A percentile compares a stretch with the other conserved stretches of the same genome.
Evolutionary conservation across 2,329 filamentous ascomycete species (phyloP).

Genomic region (Pyrenochaeta sp.): DNA sequence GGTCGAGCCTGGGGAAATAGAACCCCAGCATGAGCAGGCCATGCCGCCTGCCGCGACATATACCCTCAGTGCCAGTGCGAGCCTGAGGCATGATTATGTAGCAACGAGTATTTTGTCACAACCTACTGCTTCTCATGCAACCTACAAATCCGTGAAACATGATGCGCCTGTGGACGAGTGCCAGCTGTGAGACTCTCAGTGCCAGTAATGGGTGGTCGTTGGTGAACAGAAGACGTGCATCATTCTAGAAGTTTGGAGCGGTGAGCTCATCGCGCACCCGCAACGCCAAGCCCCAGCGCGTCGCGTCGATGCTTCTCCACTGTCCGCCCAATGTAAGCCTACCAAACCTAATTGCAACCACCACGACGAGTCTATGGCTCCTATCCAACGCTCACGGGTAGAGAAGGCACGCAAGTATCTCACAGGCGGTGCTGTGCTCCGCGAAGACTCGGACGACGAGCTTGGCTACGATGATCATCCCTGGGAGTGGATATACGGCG

Average conservation of each 20-base stretch:
- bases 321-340: conserved; percentile 34
- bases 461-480: conserved; percentile 64
- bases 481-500: conserved; percentile 66
- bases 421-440: conserved; percentile 67
- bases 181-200: neutral
- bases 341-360: conserved; percentile 26
- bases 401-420: conserved; percentile 61
- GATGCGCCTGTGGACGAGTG: conserved; percentile 1
- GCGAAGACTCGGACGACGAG: conserved; percentile 90
- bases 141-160: neutral
- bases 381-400: conserved; percentile 50
- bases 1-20: conserved; percentile 18
- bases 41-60: conserved; percentile 15
- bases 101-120: conserved; percentile 28
- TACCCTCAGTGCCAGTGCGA: conserved; percentile 39
- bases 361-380: conserved; percentile 45
- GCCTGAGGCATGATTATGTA: conserved; percentile 31
- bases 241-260: neutral
- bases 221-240: conserved; percentile 1
- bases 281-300: conserved; percentile 39
- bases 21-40: conserved; percentile 21
- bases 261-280: conserved; percentile 31
- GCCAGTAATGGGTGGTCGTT: neutral
- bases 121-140: neutral
- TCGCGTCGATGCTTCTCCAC: conserved; percentile 39